Conservation (phyloP, 1,139 yeast species). For the Spencermartinsiella ligniputridi region DNA sequence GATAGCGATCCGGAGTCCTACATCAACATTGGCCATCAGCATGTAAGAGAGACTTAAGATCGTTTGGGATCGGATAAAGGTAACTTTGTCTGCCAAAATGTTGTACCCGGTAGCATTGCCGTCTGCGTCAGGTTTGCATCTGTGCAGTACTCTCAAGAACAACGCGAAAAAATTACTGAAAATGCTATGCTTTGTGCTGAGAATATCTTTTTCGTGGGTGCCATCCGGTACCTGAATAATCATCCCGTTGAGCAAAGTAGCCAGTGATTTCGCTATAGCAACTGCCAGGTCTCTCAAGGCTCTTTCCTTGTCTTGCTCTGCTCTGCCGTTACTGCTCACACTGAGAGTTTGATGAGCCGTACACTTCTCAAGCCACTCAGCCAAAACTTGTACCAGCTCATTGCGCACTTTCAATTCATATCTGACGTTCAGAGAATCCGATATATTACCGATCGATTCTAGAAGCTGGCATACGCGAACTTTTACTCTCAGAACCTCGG, state of each 20-base stretch:
- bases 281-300: conserved; percentile 25
- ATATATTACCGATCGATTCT: conserved; percentile 46
- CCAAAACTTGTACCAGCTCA: conserved; percentile 51
- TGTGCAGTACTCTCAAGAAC: conserved; percentile 65
- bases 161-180: conserved; percentile 72
- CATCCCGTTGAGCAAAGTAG: conserved; percentile 26
- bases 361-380: conserved; percentile 57
- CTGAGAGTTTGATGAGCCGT: conserved; percentile 6
- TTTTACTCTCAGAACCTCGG: conserved; percentile 45
- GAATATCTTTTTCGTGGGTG: conserved; percentile 46
- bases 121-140: conserved; percentile 37
- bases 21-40: conserved; percentile 67
- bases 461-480: conserved; percentile 57
- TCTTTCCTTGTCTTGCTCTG: conserved; percentile 22
- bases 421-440: conserved; percentile 30
- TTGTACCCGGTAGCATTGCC: conserved; percentile 9
- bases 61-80: conserved; percentile 50
- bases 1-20: conserved; percentile 71
- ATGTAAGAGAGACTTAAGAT: conserved; percentile 64
- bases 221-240: conserved; percentile 33
- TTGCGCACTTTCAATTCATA: conserved; percentile 63
- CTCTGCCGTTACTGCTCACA: conserved; percentile 8
- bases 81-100: conserved; percentile 14
- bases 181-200: conserved; percentile 55
- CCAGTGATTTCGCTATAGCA: conserved; percentile 22